phyloP scores from a whole-genome alignment of 805 yeast species.

The Kuraishia capsulata region DNA sequence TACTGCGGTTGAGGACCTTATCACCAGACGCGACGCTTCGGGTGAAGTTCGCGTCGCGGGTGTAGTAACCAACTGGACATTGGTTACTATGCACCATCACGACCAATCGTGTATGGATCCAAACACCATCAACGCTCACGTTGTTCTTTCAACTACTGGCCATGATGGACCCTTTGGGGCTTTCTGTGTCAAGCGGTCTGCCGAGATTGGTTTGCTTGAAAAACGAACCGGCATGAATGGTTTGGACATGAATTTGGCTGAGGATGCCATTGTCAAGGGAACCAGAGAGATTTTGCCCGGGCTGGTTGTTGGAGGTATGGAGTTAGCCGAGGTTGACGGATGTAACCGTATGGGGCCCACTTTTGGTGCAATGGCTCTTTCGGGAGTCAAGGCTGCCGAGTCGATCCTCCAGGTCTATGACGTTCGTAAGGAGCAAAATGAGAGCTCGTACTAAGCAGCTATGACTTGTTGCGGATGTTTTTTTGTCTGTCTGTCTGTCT shows the following conservation, averaged over 20 bases:
- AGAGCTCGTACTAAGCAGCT: conserved; percentile 2
- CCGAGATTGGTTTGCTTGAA: conserved; percentile 34
- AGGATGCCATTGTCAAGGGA: conserved; percentile 63
- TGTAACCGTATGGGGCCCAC: conserved; percentile 81
- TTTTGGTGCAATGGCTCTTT: conserved; percentile 72
- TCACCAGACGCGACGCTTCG: conserved; percentile 52
- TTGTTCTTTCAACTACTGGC: conserved; percentile 67
- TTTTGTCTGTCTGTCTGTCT: background rate
- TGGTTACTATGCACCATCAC: conserved; percentile 67
- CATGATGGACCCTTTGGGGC: conserved; percentile 85
- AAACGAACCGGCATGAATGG: conserved; percentile 67
- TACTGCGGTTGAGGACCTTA: conserved; percentile 72
- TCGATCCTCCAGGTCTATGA: conserved; percentile 21
- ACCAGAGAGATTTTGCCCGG: conserved; percentile 62
- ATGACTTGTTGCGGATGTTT: background rate
- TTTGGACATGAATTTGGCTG: conserved; percentile 70
- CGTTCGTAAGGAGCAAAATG: conserved; percentile 17
- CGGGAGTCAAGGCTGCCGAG: conserved; percentile 76
- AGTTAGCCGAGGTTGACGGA: conserved; percentile 68
- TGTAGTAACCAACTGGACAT: conserved; percentile 78
- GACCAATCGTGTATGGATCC: conserved; percentile 80
- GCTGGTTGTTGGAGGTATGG: conserved; percentile 67
- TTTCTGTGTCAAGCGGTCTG: conserved; percentile 63
- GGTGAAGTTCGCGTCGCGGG: conserved; percentile 65
- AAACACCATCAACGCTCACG: conserved; percentile 58